Evolutionary conservation across 441 rosid genomes (phyloP), one percentile per base, ranked within the genome.

Genomic region (Adansonia madagascariensis): DNA sequence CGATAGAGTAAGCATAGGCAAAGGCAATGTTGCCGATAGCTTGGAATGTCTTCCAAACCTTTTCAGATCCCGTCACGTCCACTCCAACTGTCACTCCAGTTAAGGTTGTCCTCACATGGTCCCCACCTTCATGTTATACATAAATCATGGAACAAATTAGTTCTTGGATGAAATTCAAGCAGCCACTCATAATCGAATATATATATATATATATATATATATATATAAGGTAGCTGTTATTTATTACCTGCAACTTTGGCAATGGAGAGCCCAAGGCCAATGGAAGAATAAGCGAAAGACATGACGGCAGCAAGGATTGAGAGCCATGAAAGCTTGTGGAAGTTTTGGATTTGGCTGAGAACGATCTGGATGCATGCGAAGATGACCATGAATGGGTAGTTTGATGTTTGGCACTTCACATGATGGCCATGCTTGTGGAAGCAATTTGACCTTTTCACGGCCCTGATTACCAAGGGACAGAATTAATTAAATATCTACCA

Each of bases 251-350:
- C 85, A 65, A 85, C 89, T 88, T 83, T 91, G 71, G 95, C 93
- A 6, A 94, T 77, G 84, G 97, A 88, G 66, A 94, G 94, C 15
- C 95, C 94, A 8, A 92, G 76, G n/a, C 98, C 98, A 1, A 94
- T 92, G 12, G 85, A 73, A 22, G 97, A 83, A 73, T 94, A 94
- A 68, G 94, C 85, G 44, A 94, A 91, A n/a, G 97, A 94, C 98
- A 94, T 94, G 39, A 92, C 61, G 8, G 97, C 93, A 0, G 97
- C 97, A 10, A 94, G 63, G 55, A 90, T 82, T 4, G 98, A 94
- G 76, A 94, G 98, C 94, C 96, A 91, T 17, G 97, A 91, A 59
- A 94, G 97, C 81, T 92, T 85, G 89, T 90, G 93, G 64, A 94
- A 94, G 81, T 91, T 89, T 0, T 92, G 94, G 75, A 92, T 92